Conservation (phyloP, 257 asterid genomes). For the Salvia rosmarinus region DNA sequence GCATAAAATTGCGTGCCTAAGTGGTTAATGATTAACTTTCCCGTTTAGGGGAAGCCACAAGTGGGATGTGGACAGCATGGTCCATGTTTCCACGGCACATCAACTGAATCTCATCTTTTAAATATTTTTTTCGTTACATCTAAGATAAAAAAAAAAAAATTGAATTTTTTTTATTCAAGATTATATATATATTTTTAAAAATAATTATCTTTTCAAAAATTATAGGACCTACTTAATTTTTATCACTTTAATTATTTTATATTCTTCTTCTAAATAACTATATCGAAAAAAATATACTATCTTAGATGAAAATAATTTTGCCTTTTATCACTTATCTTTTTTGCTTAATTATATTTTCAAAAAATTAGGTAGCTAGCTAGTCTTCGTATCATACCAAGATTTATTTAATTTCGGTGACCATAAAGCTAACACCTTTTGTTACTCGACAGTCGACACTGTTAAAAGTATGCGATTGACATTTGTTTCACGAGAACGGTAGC, state of each 20-base stretch:
- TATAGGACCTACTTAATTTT: too few species aligned
- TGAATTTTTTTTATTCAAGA: too few species aligned
- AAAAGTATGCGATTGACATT: not conserved
- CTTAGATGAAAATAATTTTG: too few species aligned
- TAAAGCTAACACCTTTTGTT: not conserved
- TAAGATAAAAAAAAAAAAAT: too few species aligned
- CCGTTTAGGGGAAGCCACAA: not conserved
- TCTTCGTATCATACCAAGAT: not conserved
- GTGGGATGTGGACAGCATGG: not conserved
- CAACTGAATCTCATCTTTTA: not conserved
- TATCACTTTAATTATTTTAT: too few species aligned
- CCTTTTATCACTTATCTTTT: not conserved
- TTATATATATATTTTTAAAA: too few species aligned
- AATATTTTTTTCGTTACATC: too few species aligned
- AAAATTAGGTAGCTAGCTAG: not conserved
- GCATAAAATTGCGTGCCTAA: too few species aligned
- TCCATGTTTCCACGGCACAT: not conserved
- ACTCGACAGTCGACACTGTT: not conserved
- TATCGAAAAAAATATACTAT: too few species aligned
- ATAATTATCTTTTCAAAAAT: too few species aligned
- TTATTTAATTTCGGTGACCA: not conserved
- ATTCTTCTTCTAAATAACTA: too few species aligned
- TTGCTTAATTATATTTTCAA: not conserved
- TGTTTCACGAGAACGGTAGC: not conserved
- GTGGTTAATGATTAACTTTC: conserved; percentile 14